Percentiles rank a stretch among this genome's conserved stretches.
Conservation (phyloP, 331 rosid species). For the Rosa hybrid region DNA sequence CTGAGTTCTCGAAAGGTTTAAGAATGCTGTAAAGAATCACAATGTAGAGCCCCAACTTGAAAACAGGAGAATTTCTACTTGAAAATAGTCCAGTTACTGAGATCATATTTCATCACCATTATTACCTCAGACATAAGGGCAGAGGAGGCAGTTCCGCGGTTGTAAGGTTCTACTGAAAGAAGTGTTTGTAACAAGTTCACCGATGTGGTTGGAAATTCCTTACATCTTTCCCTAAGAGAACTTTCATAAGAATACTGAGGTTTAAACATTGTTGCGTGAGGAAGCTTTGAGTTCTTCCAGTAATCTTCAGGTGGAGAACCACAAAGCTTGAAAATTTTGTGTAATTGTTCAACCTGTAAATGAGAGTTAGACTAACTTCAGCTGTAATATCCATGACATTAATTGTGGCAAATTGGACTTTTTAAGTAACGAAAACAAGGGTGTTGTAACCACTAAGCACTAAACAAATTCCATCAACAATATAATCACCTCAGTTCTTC, state of each 20-base stretch:
- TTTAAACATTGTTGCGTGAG: conserved; percentile 87
- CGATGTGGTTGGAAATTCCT: conserved; percentile 57
- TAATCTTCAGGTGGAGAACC: conserved; percentile 95
- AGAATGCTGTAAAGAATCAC: not conserved
- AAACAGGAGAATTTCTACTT: not conserved
- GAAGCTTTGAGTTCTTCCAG: conserved; percentile 84
- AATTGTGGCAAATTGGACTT: not conserved
- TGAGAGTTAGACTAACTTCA: not conserved
- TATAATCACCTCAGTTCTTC: conserved; percentile 87
- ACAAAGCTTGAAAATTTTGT: conserved; percentile 90
- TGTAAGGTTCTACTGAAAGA: conserved; percentile 63
- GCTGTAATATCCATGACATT: not conserved
- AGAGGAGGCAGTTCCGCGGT: conserved; percentile 90
- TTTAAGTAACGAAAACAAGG: not conserved
- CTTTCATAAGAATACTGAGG: conserved; percentile 76
- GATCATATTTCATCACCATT: not conserved
- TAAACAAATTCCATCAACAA: not conserved
- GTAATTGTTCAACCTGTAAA: conserved; percentile 87
- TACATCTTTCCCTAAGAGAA: conserved; percentile 65
- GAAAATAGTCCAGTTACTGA: not conserved
- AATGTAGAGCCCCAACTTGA: not conserved
- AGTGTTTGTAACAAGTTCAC: conserved; percentile 63
- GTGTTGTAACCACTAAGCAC: not conserved
- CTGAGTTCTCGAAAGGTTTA: not conserved
- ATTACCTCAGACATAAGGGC: conserved; percentile 88